Evolutionary conservation across 2,329 filamentous ascomycete genomes (phyloP), one percentile per base, ranked within the genome.

Genomic region (Penicillium sp.): DNA sequence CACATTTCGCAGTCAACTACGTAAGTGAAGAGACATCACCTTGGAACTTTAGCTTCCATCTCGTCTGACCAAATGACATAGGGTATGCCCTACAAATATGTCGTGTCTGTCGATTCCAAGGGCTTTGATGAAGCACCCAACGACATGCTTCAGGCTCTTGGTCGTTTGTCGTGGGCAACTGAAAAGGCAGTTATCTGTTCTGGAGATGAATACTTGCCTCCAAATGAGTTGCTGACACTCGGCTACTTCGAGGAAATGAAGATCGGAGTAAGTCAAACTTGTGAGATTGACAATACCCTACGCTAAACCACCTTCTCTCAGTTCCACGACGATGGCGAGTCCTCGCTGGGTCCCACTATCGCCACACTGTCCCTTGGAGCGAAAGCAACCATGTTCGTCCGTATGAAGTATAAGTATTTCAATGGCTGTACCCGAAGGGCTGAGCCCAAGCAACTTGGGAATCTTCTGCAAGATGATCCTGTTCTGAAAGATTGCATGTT

Each of bases 241-340:
- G 81, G 80, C 0, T 86, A 86, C 64, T 78, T 85, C 48, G 78
- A 84, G 60, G 70, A 75, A 0, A 82, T 84, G 66, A 78, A 78
- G 48, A 84, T 86, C 44, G 77, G 74, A 15, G 77, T 79, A 70
- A 57, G 75, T 66, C 4, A 9, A 16, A 31, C 7, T 13, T 25
- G 13, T 15, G 27, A n/a, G 2, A 39, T 19, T 47, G 27, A 21
- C 5, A 16, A 29, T 25, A 8, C 1, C 38, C 11, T 50, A 29
- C 2, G 34, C 52, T 55, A 25, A 59, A 21, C 10, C 25, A 21
- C 25, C 2, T 38, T 29, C 4, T 25, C 9, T 27, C 15, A 81
- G 70, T 85, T 81, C 66, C 84, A 86, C 65, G 83, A 86, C 62
- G 84, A 86, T 52, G 84, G 84, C 23, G 83, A 86, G 68, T 66